These are phyloP conservation scores for Fistulifera solaris DNA, from an alignment of 108 stramenopile genomes.

Conservation along the genomic window DNA sequence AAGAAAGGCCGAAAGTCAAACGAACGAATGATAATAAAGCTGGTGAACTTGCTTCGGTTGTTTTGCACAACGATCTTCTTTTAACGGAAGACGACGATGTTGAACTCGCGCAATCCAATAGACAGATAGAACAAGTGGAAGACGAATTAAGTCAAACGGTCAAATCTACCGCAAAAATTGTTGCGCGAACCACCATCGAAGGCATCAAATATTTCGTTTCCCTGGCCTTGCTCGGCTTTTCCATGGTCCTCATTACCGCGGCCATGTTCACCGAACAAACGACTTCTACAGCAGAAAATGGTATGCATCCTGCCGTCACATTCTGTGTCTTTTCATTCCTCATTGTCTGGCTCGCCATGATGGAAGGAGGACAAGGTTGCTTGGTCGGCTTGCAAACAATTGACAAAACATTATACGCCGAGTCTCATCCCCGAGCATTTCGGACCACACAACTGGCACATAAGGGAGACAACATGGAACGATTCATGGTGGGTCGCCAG, in stretches of 20 bases:
- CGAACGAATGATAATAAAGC: too few relatives aligned
- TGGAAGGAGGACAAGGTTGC: slow-evolving; percentile 63
- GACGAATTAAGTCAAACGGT: too few relatives aligned
- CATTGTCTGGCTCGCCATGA: slow-evolving; percentile 50
- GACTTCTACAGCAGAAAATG: slow-evolving; percentile 20
- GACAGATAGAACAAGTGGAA: too few relatives aligned
- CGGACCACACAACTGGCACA: slow-evolving; percentile 35
- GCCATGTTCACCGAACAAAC: slow-evolving; percentile 43
- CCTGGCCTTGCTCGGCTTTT: slow-evolving; percentile 38
- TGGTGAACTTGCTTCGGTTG: too few relatives aligned
- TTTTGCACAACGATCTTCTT: too few relatives aligned
- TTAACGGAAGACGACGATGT: too few relatives aligned
- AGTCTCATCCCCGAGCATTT: slow-evolving; percentile 37
- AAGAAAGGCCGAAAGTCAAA: too few relatives aligned
- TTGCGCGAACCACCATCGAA: slow-evolving; percentile 2
- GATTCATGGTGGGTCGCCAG: slow-evolving; percentile 59
- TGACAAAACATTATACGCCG: slow-evolving; percentile 32
- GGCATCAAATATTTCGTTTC: slow-evolving; percentile 27
- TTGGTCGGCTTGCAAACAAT: slow-evolving; percentile 58
- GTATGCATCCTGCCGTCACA: slow-evolving; percentile 34
- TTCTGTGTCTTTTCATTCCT: slow-evolving; percentile 39
- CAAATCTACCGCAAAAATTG: too few relatives aligned
- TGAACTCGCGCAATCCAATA: too few relatives aligned
- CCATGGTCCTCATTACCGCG: slow-evolving; percentile 36
- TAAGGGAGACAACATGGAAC: slow-evolving; percentile 61